phyloP scores from a whole-genome alignment of 805 yeast species.

The Barnettozyma pratensis region DNA sequence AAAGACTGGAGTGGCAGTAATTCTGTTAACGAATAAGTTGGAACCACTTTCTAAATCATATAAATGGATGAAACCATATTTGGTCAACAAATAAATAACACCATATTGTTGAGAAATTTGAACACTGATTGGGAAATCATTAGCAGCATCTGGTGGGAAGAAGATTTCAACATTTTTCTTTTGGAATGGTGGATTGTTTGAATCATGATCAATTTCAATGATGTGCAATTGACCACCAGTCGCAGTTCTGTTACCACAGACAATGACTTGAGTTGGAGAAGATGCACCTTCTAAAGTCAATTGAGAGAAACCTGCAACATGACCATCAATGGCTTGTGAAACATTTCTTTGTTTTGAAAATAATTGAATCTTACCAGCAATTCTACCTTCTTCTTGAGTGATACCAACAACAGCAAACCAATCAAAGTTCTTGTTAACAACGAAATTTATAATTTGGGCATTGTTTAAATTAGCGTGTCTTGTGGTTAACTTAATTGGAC shows the following conservation, averaged over 20 bases:
- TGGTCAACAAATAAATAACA: slow-evolving; percentile 82
- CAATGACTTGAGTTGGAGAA: slow-evolving; percentile 74
- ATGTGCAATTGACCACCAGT: slow-evolving; percentile 79
- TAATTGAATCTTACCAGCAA: slow-evolving; percentile 94
- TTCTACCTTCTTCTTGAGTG: slow-evolving; percentile 87
- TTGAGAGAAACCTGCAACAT: slow-evolving; percentile 85
- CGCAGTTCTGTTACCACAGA: slow-evolving; percentile 85
- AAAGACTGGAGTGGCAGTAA: slow-evolving; percentile 92
- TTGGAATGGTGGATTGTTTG: slow-evolving; percentile 75
- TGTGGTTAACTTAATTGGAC: slow-evolving; percentile 78
- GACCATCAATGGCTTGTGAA: slow-evolving; percentile 97
- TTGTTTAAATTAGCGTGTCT: slow-evolving; percentile 76
- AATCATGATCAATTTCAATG: slow-evolving; percentile 93
- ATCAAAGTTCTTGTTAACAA: slow-evolving; percentile 68
- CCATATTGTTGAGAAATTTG: slow-evolving; percentile 86
- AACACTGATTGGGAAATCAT: slow-evolving; percentile 93
- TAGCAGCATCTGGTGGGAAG: slow-evolving; percentile 94
- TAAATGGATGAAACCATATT: slow-evolving; percentile 93
- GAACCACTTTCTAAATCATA: slow-evolving; percentile 92
- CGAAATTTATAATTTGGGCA: slow-evolving; percentile 87
- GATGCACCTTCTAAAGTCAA: slow-evolving; percentile 68
- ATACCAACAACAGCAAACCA: slow-evolving; percentile 98
- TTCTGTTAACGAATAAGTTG: slow-evolving; percentile 91
- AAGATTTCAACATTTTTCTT: slow-evolving; percentile 91
- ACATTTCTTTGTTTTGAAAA: slow-evolving; percentile 84